Conservation (phyloP, 371 early-diverging fungal genomes). For the Mortierella sp. region DNA sequence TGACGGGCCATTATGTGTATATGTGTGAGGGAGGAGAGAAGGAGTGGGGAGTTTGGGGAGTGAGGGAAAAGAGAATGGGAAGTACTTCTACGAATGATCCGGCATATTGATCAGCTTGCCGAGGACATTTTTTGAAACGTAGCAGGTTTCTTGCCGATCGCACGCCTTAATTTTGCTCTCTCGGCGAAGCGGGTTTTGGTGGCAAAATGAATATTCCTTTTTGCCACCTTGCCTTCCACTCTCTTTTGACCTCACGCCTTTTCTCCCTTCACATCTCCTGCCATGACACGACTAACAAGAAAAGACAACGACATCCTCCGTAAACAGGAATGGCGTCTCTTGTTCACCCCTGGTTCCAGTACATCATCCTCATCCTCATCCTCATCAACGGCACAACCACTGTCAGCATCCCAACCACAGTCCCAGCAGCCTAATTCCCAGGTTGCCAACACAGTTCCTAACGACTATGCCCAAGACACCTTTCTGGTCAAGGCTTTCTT, state of each 20-base stretch:
- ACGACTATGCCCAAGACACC: constrained; percentile 26
- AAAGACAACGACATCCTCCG: constrained; percentile 41
- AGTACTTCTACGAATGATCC: not conserved
- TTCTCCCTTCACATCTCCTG: not conserved
- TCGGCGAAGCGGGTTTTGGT: constrained; percentile 20
- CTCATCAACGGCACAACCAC: not conserved
- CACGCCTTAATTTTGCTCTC: not conserved
- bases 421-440: not conserved
- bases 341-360: constrained; percentile 13
- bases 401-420: not conserved
- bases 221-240: not conserved
- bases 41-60: not conserved
- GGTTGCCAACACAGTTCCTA: not conserved
- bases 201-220: constrained; percentile 17
- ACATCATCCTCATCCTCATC: not conserved
- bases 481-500: constrained; percentile 48
- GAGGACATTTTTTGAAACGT: not conserved
- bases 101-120: not conserved
- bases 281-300: constrained; percentile 27
- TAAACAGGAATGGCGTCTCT: constrained; percentile 43
- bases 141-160: not conserved
- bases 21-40: not conserved
- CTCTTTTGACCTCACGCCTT: not conserved
- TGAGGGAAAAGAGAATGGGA: not conserved
- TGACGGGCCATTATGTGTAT: constrained; percentile 49